Evolutionary conservation across 1,284 basidiomycete genomes (phyloP).

Genomic region (Hymenochaete sp.): DNA sequence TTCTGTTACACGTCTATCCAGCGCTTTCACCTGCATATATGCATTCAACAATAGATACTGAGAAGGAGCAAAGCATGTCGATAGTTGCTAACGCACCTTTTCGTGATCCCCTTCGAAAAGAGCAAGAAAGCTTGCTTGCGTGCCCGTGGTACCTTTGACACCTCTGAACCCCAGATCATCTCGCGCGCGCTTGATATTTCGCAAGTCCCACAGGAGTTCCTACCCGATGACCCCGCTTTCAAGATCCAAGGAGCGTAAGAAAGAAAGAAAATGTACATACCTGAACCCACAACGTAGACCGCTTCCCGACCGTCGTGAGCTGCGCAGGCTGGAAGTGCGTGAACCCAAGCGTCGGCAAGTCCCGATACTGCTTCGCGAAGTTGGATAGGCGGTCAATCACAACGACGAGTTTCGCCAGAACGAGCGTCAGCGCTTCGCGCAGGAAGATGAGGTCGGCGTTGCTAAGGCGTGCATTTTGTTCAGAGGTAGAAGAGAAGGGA

Average conservation of each 20-base stretch:
- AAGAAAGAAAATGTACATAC: conserved; percentile 26
- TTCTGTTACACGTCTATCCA: conserved; percentile 85
- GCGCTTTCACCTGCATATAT: conserved; percentile 66
- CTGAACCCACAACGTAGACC: conserved; percentile 97
- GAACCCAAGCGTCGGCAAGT: conserved; percentile 88
- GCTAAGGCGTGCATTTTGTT: conserved; percentile 34
- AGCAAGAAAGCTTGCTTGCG: conserved; percentile 92
- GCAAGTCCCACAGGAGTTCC: conserved; percentile 95
- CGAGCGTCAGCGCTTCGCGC: conserved; percentile 76
- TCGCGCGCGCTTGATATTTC: conserved; percentile 86
- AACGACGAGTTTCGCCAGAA: conserved; percentile 81
- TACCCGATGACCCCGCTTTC: conserved; percentile 24
- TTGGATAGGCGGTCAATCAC: conserved; percentile 82
- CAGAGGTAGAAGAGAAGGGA: background rate
- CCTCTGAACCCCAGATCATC: conserved; percentile 97
- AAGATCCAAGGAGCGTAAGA: background rate
- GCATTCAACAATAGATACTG: background rate
- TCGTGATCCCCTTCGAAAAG: conserved; percentile 94
- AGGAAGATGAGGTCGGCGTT: conserved; percentile 98
- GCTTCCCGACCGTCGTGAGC: conserved; percentile 97
- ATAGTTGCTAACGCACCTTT: conserved; percentile 44
- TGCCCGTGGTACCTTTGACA: conserved; percentile 98
- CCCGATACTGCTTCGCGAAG: conserved; percentile 70
- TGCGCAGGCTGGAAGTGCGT: conserved; percentile 99
- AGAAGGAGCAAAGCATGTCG: background rate